These are phyloP conservation scores for Galium porrigens DNA, from an alignment of 305 asterid species.

Conservation along the genomic window DNA sequence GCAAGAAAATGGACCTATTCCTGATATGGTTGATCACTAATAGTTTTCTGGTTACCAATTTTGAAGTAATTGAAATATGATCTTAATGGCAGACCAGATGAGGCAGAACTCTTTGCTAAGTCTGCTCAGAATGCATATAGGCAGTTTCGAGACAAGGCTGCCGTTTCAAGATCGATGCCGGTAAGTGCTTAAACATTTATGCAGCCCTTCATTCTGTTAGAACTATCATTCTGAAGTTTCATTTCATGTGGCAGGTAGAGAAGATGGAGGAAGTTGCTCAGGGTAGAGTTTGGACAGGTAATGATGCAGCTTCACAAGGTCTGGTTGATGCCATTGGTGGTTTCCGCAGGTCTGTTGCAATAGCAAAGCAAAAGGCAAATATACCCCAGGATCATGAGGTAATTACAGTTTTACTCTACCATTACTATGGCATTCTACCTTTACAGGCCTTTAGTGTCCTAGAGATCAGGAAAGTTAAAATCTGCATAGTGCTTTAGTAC, in stretches of 20 bases:
- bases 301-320: constrained; percentile 69
- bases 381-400: constrained; percentile 67
- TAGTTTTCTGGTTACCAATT: neutral
- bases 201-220: constrained; percentile 12
- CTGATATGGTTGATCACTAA: neutral
- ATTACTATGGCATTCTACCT: constrained; percentile 1
- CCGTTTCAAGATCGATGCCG: constrained; percentile 77
- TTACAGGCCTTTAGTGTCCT: neutral
- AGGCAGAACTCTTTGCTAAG: constrained; percentile 73
- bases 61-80: constrained; percentile 5
- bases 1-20: neutral
- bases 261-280: constrained; percentile 89
- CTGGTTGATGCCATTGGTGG: constrained; percentile 84
- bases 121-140: constrained; percentile 62
- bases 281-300: constrained; percentile 93
- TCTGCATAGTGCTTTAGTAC: neutral
- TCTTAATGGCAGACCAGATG: constrained; percentile 46
- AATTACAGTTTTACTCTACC: constrained; percentile 6
- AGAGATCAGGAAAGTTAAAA: neutral
- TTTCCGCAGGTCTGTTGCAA: constrained; percentile 69
- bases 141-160: constrained; percentile 78
- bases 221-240: constrained; percentile 17
- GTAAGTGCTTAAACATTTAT: constrained; percentile 31
- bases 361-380: constrained; percentile 76
- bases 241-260: constrained; percentile 37